Evolutionary conservation across 1,284 basidiomycete species (phyloP).

Genomic region (Ceratobasidium sp.): DNA sequence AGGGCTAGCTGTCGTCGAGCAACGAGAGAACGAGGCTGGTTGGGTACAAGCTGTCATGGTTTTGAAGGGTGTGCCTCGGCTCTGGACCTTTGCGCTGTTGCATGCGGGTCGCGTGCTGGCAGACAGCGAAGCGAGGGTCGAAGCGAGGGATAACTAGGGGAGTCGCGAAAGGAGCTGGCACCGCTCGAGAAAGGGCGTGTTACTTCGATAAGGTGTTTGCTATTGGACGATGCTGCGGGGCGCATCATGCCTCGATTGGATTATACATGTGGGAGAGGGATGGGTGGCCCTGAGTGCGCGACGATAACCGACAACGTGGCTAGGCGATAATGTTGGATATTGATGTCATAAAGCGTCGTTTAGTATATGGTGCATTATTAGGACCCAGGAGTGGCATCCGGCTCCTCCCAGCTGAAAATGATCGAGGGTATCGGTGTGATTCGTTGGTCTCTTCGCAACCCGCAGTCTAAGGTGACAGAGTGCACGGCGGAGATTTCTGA

Average conservation of each 20-base stretch:
- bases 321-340: conserved; percentile 7
- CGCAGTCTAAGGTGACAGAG: too few relatives aligned
- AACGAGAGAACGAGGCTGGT: not conserved
- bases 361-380: not conserved
- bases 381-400: too few relatives aligned
- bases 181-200: conserved; percentile 14
- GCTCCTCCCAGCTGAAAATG: too few relatives aligned
- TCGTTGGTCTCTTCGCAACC: too few relatives aligned
- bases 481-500: too few relatives aligned
- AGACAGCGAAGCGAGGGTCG: conserved; percentile 16
- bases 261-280: conserved; percentile 8
- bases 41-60: conserved; percentile 11
- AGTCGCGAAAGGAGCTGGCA: conserved; percentile 36
- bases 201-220: not conserved
- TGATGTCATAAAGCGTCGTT: conserved; percentile 30
- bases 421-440: too few relatives aligned
- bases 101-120: conserved; percentile 12
- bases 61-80: conserved; percentile 23
- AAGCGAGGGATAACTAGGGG: conserved; percentile 27
- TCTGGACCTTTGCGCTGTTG: not conserved
- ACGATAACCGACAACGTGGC: conserved; percentile 10
- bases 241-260: conserved; percentile 21
- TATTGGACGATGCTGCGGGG: conserved; percentile 31
- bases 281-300: not conserved
- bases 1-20: not conserved